These are phyloP conservation scores for Chlamydomonas incerta DNA, from an alignment of 139 green algal genomes.

Conservation along the genomic window DNA sequence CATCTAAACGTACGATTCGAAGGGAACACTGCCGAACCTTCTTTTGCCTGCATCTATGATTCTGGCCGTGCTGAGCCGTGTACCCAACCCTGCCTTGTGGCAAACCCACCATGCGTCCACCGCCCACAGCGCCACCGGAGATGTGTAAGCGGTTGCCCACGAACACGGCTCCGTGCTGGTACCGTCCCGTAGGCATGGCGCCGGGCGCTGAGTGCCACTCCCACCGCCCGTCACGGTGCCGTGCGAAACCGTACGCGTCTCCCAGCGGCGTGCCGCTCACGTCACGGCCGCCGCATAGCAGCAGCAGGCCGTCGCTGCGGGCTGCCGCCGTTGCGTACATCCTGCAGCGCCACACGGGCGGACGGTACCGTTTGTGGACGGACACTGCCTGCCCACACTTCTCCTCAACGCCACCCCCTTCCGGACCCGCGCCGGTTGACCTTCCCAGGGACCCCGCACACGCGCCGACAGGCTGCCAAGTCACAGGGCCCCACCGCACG, in stretches of 20 bases:
- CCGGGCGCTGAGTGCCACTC: slow-evolving; percentile 98
- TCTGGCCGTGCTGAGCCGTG: too few relatives aligned
- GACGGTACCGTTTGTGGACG: too few relatives aligned
- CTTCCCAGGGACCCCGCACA: too few relatives aligned
- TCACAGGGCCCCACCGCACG: too few relatives aligned
- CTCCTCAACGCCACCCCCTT: too few relatives aligned
- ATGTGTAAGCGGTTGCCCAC: slow-evolving; percentile 95
- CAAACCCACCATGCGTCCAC: slow-evolving; percentile 88
- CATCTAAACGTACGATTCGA: too few relatives aligned
- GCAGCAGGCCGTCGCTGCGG: slow-evolving; percentile 93
- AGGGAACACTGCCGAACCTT: too few relatives aligned
- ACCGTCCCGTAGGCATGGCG: slow-evolving; percentile 89
- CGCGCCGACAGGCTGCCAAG: too few relatives aligned
- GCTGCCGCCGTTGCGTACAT: slow-evolving; percentile 98
- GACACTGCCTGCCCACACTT: too few relatives aligned
- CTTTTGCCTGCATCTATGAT: too few relatives aligned
- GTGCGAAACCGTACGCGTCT: slow-evolving; percentile 95
- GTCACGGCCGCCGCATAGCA: slow-evolving; percentile 95
- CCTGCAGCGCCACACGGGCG: slow-evolving; percentile 57
- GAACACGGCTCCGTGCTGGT: slow-evolving; percentile 98
- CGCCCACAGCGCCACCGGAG: slow-evolving; percentile 94
- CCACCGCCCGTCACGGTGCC: slow-evolving; percentile 98
- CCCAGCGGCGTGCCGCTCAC: slow-evolving; percentile 82
- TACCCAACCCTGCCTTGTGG: background rate
- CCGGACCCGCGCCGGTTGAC: too few relatives aligned